Conservation (phyloP, 176 grass and related monocot species). For the Bromus sterilis region DNA sequence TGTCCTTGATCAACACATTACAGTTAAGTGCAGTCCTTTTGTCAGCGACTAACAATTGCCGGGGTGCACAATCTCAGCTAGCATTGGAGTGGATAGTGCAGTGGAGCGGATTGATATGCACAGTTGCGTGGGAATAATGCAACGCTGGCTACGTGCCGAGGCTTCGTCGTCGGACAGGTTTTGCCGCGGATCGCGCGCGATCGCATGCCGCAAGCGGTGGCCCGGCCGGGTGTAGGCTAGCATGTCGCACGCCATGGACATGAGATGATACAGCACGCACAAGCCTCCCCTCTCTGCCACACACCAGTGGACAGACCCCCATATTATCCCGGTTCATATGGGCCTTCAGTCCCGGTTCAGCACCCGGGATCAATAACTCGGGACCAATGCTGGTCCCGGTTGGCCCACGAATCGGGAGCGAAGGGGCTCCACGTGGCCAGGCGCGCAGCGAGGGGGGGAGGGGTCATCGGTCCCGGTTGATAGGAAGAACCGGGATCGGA, state of each 20-base stretch:
- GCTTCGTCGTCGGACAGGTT: not conserved
- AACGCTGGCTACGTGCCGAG: not conserved
- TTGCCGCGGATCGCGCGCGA: not conserved
- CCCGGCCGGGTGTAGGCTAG: not conserved
- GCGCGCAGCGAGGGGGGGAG: no score
- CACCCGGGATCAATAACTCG: no score
- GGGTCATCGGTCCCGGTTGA: no score
- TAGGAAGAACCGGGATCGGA: no score
- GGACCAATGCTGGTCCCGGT: no score
- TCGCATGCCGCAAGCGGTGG: not conserved
- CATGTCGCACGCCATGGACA: not conserved
- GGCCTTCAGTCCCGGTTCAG: no score
- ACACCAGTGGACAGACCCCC: no score
- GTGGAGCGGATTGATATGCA: not conserved
- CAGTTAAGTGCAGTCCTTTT: no score
- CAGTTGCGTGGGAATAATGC: conserved; percentile 11
- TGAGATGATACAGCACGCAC: not conserved
- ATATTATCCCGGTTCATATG: no score
- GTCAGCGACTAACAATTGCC: no score
- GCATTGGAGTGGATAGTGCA: not conserved
- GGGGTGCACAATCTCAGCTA: not conserved
- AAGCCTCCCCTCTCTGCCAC: not conserved
- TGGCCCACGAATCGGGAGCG: no score
- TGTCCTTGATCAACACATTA: not conserved
- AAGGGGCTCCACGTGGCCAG: no score